A percentile compares a stretch with the other conserved stretches of the same genome.
Conservation (phyloP, 805 yeast species). For the Hanseniaspora lachancei region DNA sequence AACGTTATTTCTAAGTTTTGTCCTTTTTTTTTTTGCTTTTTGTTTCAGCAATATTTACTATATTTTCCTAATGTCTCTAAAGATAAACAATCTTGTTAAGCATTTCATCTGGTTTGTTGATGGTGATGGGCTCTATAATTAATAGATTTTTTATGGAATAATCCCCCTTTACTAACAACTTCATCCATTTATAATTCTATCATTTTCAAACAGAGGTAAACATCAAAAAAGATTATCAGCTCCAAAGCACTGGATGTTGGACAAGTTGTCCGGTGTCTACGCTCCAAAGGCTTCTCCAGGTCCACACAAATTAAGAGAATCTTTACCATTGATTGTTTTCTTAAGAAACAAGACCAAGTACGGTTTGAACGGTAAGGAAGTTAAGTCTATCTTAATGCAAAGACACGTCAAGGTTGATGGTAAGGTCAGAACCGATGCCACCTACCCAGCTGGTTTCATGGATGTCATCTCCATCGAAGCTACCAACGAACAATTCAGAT, state of each 20-base stretch:
- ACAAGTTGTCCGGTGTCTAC: slow-evolving; percentile 97
- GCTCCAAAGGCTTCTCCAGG: slow-evolving; percentile 99
- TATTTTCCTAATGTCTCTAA: not conserved
- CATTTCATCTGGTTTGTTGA: too few species aligned
- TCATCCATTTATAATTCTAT: slow-evolving; percentile 1
- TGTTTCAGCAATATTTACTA: not conserved
- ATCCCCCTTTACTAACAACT: slow-evolving; percentile 11
- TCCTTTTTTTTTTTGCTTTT: not conserved
- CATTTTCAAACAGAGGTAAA: slow-evolving; percentile 58
- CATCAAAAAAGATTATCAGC: slow-evolving; percentile 99
- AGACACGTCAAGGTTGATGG: slow-evolving; percentile 97
- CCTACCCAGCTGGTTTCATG: slow-evolving; percentile 99
- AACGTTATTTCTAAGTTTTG: not conserved
- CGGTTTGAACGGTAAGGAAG: slow-evolving; percentile 98
- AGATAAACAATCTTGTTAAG: not conserved
- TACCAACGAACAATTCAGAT: slow-evolving; percentile 98
- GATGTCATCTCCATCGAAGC: slow-evolving; percentile 95
- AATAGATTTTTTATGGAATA: not conserved
- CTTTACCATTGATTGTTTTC: slow-evolving; percentile 91
- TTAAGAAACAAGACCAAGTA: slow-evolving; percentile 97
- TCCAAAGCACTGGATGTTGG: slow-evolving; percentile 99
- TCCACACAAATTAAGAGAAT: slow-evolving; percentile 98
- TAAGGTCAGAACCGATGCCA: slow-evolving; percentile 97
- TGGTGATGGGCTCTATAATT: not conserved
- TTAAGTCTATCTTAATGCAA: slow-evolving; percentile 95